These are phyloP conservation scores for Bipolaris cookei DNA, from an alignment of 2,329 filamentous ascomycete genomes.

Conservation along the genomic window DNA sequence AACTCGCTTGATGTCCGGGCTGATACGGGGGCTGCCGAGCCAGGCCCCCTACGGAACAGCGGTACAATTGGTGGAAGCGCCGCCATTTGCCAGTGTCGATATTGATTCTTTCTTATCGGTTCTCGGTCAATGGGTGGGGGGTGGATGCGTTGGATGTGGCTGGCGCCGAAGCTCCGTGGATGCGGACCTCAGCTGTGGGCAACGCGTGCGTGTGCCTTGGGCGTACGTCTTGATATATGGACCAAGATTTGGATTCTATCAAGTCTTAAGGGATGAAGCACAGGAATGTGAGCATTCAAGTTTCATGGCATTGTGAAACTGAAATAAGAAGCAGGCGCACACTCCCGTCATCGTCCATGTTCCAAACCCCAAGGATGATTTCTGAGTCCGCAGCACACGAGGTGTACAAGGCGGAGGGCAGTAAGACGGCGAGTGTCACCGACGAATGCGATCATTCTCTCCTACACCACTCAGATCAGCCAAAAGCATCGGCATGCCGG, in stretches of 20 bases:
- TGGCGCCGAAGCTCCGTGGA: constrained; percentile 12
- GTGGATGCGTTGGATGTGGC: constrained; percentile 6
- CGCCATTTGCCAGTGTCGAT: constrained; percentile 8
- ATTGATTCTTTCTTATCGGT: constrained; percentile 8
- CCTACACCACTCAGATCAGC: constrained; percentile 8
- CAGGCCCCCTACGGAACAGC: constrained; percentile 7
- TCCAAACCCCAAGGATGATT: constrained; percentile 6
- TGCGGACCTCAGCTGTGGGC: constrained; percentile 9
- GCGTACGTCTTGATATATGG: constrained; percentile 5
- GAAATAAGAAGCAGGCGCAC: constrained; percentile 3
- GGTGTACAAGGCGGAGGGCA: constrained; percentile 2
- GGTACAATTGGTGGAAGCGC: constrained; percentile 8
- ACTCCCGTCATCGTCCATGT: neutral
- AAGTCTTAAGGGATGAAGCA: constrained; percentile 1
- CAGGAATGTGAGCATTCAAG: neutral
- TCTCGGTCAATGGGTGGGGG: neutral
- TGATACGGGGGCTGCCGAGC: constrained; percentile 1
- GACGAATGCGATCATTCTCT: constrained; percentile 11
- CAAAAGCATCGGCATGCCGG: constrained; percentile 15
- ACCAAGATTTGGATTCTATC: neutral
- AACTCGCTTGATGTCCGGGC: constrained; percentile 7
- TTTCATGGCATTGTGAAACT: constrained; percentile 10
- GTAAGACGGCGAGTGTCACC: constrained; percentile 9
- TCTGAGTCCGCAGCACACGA: constrained; percentile 15
- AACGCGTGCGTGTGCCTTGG: constrained; percentile 6